Evolutionary conservation across 2,329 filamentous ascomycete genomes (phyloP).

Genomic region (Eutypella sp.): DNA sequence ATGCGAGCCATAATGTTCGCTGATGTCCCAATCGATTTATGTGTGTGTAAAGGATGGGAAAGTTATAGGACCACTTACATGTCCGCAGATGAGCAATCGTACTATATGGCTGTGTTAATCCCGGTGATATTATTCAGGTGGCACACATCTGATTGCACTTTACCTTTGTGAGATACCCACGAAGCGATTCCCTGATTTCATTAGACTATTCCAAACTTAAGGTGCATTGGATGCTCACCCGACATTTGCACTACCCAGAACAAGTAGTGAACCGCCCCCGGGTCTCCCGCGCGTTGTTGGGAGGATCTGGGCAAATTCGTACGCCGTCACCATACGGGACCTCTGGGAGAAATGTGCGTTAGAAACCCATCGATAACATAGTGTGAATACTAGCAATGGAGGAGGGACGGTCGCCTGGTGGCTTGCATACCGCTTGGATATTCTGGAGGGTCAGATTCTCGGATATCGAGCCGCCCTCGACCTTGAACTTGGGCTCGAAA

Average conservation of each 20-base stretch:
- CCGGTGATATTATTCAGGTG: background rate
- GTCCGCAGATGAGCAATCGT: conserved; percentile 8
- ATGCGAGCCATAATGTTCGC: too few relatives aligned
- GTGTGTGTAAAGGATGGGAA: background rate
- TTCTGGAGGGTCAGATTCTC: conserved; percentile 66
- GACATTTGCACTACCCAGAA: conserved; percentile 65
- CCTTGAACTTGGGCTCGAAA: conserved; percentile 53
- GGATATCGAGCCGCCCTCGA: conserved; percentile 55
- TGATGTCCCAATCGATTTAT: too few relatives aligned
- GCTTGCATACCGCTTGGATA: conserved; percentile 53
- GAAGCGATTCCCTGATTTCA: conserved; percentile 41
- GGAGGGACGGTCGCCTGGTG: too few relatives aligned
- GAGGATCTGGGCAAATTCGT: conserved; percentile 59
- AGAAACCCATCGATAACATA: background rate
- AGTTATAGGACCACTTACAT: background rate
- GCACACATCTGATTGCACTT: background rate
- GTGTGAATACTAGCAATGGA: too few relatives aligned
- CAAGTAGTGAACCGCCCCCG: conserved; percentile 56
- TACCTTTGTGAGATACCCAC: conserved; percentile 33
- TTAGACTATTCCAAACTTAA: background rate
- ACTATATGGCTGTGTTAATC: conserved; percentile 4
- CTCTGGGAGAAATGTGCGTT: conserved; percentile 12
- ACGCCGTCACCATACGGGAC: conserved; percentile 58
- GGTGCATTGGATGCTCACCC: conserved; percentile 18
- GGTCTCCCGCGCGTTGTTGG: conserved; percentile 52